Base-by-base conservation (phyloP, 1,284 basidiomycete species). In the Apiotrichum gracile region DNA sequence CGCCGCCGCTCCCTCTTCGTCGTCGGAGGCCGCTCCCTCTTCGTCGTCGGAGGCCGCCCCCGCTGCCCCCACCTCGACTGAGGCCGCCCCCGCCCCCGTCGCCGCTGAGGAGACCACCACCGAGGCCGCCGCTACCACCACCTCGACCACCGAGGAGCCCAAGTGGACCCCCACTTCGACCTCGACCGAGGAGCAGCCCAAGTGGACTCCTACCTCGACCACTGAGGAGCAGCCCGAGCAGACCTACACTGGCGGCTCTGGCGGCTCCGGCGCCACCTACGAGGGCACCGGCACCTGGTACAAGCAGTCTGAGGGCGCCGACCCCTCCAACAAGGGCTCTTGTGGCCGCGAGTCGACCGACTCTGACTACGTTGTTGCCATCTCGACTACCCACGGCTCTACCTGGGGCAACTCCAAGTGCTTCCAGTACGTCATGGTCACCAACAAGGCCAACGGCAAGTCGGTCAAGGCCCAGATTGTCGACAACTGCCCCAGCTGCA, bases 401-500 rank as follows among this genome's bases (percentile, higher is more conserved):
- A 43, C 50, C 41, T 43, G 44, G 45, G 40, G 25, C 49, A 62
- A 61, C 21, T 40, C 31, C 21, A 58, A 60, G 61, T 71, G 69
- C 43, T 69, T 69, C 61, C 55, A 60, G 54, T 52, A 37, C 40
- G 55, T 68, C 49, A 24, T 27, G 2, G 22, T 33, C 42, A 27
- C 19, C 41, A 51, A 40, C 42, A 21, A n/a, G 7, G 27, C 26
- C 37, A 38, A 24, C 33, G 42, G 37, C 27, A 21, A 39, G 24
- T 43, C 34, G 3, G 45, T 39, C 44, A 13, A 46, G 40, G 68
- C 66, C 57, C 52, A 59, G 52, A 55, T 27, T 27, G 55, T 72
- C 52, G 61, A 48, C 54, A 57, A 67, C 59, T 94, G 91, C 80
- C 90, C 90, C n/a, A 84, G 83, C 9, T 97, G 92, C 78, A 49